Conservation (phyloP, 331 rosid genomes). For the Quercus tomentella region DNA sequence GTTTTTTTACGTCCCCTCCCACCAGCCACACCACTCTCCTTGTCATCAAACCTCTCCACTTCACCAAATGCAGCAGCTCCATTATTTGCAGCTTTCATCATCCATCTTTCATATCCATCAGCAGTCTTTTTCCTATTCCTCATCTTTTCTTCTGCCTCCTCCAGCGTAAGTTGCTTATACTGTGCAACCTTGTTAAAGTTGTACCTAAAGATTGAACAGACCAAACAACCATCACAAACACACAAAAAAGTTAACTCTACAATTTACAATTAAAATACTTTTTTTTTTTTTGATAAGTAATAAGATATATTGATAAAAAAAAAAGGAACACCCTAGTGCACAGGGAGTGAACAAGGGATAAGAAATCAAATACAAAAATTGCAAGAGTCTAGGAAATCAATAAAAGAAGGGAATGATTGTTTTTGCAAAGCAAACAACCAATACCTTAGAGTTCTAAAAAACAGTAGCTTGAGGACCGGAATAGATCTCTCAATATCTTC, state of each 20-base stretch:
- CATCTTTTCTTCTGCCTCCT: conserved; percentile 99
- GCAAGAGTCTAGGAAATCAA: too few relatives aligned
- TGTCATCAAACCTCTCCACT: conserved; percentile 65
- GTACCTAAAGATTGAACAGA: conserved; percentile 51
- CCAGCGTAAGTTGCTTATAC: conserved; percentile 89
- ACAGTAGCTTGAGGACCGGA: too few relatives aligned
- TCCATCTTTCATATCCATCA: conserved; percentile 98
- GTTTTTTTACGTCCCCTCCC: conserved; percentile 68
- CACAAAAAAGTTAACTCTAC: not conserved
- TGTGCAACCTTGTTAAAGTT: conserved; percentile 95
- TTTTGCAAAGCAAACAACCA: too few relatives aligned
- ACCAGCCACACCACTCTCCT: conserved; percentile 54
- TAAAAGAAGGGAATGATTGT: too few relatives aligned
- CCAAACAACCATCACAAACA: not conserved
- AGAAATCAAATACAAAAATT: too few relatives aligned
- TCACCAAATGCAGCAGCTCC: conserved; percentile 91
- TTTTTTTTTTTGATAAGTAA: too few relatives aligned
- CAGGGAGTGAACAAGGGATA: too few relatives aligned
- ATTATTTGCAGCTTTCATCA: conserved; percentile 93
- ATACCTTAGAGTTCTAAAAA: too few relatives aligned
- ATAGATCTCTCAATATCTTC: too few relatives aligned
- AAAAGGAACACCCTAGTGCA: too few relatives aligned
- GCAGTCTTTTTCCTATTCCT: conserved; percentile 92
- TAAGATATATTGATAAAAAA: too few relatives aligned
- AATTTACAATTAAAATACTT: not conserved